Conservation (phyloP, 208 protist genomes). For the Vickermania ingenoplastis region DNA sequence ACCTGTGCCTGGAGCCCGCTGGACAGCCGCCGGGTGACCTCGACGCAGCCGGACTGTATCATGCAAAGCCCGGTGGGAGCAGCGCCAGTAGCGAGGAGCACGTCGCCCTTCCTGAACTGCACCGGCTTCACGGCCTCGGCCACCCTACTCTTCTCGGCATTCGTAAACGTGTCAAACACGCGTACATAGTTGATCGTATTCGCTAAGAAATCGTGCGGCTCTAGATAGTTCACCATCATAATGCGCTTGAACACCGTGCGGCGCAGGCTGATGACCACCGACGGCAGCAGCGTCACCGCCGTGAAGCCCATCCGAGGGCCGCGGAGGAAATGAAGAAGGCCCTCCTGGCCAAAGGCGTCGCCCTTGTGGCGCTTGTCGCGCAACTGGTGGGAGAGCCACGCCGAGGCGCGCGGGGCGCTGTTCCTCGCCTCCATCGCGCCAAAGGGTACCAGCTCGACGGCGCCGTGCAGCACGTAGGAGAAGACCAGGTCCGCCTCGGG, state of each 20-base stretch:
- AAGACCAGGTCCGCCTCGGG: neutral
- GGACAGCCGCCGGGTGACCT: neutral
- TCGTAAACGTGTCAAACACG: neutral
- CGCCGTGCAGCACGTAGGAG: neutral
- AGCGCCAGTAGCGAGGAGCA: neutral
- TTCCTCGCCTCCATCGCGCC: neutral
- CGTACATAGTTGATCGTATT: neutral
- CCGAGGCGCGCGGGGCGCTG: neutral
- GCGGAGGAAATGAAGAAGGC: neutral
- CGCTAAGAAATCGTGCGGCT: neutral
- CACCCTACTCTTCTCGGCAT: neutral
- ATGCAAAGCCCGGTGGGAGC: neutral
- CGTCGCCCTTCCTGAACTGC: neutral
- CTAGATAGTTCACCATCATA: neutral
- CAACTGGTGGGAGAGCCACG: neutral
- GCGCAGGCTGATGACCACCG: neutral
- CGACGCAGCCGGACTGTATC: neutral
- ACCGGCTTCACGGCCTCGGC: neutral
- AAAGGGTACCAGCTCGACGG: neutral
- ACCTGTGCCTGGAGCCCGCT: neutral
- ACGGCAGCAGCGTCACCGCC: neutral
- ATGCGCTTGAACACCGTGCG: constrained; percentile 1
- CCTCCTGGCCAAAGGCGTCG: neutral
- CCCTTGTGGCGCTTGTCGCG: neutral
- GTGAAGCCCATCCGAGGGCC: neutral